Base-by-base conservation (phyloP, 1,284 basidiomycete genomes). In the Schizophyllum commune region DNA sequence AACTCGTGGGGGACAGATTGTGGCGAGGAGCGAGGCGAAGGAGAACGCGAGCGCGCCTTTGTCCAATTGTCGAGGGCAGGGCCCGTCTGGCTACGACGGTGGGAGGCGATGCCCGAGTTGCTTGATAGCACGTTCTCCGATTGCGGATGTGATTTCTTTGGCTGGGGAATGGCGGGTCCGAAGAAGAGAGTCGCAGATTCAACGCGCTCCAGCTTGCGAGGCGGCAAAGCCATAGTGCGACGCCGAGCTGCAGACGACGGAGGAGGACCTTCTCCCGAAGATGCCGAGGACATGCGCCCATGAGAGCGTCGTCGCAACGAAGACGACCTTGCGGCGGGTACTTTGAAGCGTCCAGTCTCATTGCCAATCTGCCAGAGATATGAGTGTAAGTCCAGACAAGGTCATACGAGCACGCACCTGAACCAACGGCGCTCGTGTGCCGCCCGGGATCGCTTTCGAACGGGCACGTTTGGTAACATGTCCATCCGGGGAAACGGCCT, bases 171-270 rank as follows among this genome's bases (percentile, higher is more conserved):
- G 32, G 82, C 67, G 5, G 88, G 87, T 0, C 88, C 87, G 66
- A 91, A 91, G 71, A 91, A 91, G 5, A 88, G 70, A 0, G 88
- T 86, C 4, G 85, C 87, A 1, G 86, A 85, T 57, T 79, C 77
- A 52, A 75, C 70, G 55, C 77, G 77, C 61, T 65, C 75, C 32
- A 79, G 68, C 62, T 70, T 34, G 60, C 69, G 64, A 63, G 64
- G 65, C 65, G 69, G 63, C 57, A 68, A 64, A 21, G 70, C 72
- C 51, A 69, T 63, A 17, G 74, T 17, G 71, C 73, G 19, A 80
- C 70, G 17, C 83, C 77, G 62, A 78, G 78, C 61, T 81, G 75
- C 27, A 77, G 77, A 17, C 75, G 65, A n/a, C 81, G 79, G 82
- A 83, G 52, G 75, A 75, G 9, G 70, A 66, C 39, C 39, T 53